Evolutionary conservation across 2,329 filamentous ascomycete genomes (phyloP).

Genomic region (Penicillium sp.): DNA sequence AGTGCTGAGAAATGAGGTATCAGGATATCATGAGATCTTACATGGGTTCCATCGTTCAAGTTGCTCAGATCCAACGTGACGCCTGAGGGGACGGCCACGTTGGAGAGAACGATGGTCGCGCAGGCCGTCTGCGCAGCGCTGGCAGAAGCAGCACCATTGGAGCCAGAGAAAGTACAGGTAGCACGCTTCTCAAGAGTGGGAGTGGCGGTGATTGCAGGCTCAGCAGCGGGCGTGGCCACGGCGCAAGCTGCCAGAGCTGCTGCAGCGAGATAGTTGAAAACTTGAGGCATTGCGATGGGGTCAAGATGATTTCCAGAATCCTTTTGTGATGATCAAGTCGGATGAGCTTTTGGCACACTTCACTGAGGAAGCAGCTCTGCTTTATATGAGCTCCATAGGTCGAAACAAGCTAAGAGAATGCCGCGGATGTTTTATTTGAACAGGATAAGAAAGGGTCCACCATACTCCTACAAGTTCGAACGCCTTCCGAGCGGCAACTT

Average conservation of each 20-base stretch:
- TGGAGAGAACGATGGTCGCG: conserved; percentile 44
- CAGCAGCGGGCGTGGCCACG: neutral
- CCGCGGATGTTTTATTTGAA: neutral
- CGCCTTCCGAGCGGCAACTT: neutral
- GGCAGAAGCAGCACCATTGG: conserved; percentile 26
- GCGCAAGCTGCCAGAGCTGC: conserved; percentile 5
- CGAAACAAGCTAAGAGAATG: conserved; percentile 3
- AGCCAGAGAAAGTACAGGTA: conserved; percentile 38
- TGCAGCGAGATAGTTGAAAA: neutral
- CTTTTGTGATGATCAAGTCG: neutral
- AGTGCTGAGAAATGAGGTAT: neutral
- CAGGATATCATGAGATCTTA: neutral
- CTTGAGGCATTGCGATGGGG: conserved; percentile 1
- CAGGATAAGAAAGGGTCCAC: neutral
- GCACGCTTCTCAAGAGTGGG: conserved; percentile 13
- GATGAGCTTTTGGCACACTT: neutral
- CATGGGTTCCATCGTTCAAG: conserved; percentile 18
- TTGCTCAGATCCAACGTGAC: conserved; percentile 20
- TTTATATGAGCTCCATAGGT: neutral
- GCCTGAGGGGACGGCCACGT: conserved; percentile 26
- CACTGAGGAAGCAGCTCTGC: neutral
- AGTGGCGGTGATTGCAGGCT: conserved; percentile 7
- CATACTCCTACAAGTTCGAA: neutral
- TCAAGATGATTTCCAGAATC: conserved; percentile 1
- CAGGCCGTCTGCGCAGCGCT: conserved; percentile 38